phyloP scores from a whole-genome alignment of 2,329 filamentous ascomycete species.

The Fusarium oxysporum region DNA sequence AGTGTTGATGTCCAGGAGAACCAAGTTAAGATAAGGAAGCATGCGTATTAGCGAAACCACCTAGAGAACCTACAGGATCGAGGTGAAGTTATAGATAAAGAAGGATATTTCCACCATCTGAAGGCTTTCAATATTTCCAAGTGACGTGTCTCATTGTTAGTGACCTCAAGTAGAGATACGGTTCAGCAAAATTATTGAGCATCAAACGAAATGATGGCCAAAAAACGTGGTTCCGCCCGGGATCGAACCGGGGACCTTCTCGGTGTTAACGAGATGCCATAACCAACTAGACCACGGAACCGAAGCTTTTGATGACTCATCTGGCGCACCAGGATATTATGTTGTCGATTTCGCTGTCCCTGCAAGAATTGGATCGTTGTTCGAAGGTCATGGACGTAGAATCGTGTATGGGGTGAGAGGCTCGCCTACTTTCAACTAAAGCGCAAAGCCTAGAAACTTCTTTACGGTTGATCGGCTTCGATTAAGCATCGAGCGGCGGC shows the following conservation, averaged over 20 bases:
- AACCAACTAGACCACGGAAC: slow-evolving; percentile 20
- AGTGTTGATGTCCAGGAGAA: not conserved
- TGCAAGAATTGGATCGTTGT: not conserved
- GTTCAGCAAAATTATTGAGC: not conserved
- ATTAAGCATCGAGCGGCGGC: accelerated
- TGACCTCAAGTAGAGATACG: accelerated
- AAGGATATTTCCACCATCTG: not conserved
- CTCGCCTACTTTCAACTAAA: not conserved
- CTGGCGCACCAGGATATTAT: accelerated
- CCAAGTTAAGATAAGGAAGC: not conserved
- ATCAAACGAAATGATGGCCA: not conserved
- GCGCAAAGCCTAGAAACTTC: not conserved
- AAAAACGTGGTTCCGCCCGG: slow-evolving; percentile 9
- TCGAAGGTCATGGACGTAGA: no score
- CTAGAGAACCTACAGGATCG: not conserved
- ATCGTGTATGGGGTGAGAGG: not conserved
- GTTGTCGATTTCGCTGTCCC: accelerated
- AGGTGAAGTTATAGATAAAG: not conserved
- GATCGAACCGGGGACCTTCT: slow-evolving; percentile 20
- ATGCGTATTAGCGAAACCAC: not conserved
- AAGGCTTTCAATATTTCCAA: not conserved
- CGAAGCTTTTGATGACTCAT: not conserved
- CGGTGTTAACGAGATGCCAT: slow-evolving; percentile 16
- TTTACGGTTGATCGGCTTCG: no score
- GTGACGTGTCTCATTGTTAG: accelerated